These are phyloP conservation scores for Cucurbita argyrosperma DNA, from an alignment of 306 rosid species.

Conservation along the genomic window DNA sequence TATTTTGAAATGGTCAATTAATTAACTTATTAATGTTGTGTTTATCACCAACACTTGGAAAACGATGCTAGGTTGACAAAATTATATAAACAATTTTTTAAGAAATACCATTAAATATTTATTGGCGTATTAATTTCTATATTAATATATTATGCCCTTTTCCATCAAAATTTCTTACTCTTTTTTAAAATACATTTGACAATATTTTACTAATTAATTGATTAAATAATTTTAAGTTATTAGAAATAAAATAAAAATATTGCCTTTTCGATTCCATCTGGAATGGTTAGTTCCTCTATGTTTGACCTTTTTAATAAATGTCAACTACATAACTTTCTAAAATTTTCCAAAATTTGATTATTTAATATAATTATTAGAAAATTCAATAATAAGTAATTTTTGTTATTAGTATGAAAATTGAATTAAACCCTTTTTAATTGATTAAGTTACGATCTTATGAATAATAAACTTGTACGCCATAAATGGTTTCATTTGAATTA, in stretches of 20 bases:
- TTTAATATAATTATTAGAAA: not conserved
- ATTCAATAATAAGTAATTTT: not conserved
- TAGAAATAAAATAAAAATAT: not conserved
- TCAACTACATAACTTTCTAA: not conserved
- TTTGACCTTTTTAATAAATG: not conserved
- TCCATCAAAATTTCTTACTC: not conserved
- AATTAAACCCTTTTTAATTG: not conserved
- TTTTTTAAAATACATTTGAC: not conserved
- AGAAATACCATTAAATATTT: not conserved
- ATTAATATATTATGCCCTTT: not conserved
- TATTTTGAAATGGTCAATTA: slow-evolving; percentile 1
- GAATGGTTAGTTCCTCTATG: not conserved
- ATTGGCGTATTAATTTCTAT: not conserved
- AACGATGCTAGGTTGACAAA: slow-evolving; percentile 5
- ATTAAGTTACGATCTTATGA: not conserved
- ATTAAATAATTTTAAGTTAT: not conserved
- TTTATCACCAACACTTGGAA: slow-evolving; percentile 3
- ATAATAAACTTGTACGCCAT: no score
- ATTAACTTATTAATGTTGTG: not conserved
- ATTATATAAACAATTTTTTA: not conserved
- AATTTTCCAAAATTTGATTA: not conserved
- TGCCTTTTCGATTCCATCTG: not conserved
- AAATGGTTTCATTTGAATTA: no score
- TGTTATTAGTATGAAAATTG: not conserved
- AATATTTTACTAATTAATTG: not conserved